These are phyloP conservation scores for Begonia loranthoides DNA, from an alignment of 306 rosid species.

Conservation along the genomic window DNA sequence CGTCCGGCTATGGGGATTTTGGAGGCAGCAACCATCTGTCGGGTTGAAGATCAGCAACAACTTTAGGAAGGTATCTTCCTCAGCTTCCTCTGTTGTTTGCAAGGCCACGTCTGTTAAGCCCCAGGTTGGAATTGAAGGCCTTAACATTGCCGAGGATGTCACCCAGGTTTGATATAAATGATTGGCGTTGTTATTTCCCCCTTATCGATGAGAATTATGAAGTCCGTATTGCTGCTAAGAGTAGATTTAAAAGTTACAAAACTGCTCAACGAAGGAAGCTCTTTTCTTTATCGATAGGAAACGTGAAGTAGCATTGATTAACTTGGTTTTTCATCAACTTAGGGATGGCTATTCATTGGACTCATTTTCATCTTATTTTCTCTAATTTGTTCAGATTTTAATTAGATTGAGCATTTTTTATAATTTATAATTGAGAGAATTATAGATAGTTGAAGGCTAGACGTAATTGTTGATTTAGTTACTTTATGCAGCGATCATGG, in stretches of 20 bases:
- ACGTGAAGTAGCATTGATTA: no score
- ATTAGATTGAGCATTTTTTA: background rate
- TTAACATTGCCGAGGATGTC: constrained; percentile 83
- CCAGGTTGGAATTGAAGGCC: constrained; percentile 55
- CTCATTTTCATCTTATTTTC: no score
- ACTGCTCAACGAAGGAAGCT: no score
- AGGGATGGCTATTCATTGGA: no score
- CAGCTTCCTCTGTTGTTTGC: constrained; percentile 33
- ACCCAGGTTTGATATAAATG: constrained; percentile 30
- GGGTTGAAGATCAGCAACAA: constrained; percentile 10
- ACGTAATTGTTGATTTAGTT: no score
- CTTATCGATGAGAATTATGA: no score
- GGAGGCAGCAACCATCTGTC: constrained; percentile 7
- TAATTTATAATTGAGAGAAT: background rate
- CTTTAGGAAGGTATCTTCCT: constrained; percentile 7
- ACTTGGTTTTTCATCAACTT: no score
- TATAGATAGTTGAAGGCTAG: background rate
- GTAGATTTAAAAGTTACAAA: no score
- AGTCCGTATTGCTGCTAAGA: no score
- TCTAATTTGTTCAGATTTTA: background rate
- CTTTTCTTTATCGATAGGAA: no score
- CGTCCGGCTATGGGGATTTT: constrained; percentile 6
- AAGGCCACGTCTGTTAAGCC: constrained; percentile 53
- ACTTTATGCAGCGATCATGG: no score
- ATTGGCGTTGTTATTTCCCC: background rate